These are phyloP conservation scores for Talaromyces sp. DNA, from an alignment of 2,329 filamentous ascomycete genomes.

Conservation along the genomic window DNA sequence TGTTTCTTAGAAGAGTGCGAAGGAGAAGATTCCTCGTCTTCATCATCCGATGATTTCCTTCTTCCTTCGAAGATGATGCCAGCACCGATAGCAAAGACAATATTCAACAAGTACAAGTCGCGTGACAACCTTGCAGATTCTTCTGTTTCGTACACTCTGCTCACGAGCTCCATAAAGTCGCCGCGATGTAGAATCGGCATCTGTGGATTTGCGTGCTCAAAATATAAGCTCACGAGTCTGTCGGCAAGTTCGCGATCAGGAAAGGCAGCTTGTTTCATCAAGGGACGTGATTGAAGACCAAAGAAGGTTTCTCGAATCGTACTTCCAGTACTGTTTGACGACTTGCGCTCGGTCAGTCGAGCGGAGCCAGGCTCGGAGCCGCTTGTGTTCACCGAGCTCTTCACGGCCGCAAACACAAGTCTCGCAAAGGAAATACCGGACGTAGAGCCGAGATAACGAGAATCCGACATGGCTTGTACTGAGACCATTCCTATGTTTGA, in stretches of 20 bases:
- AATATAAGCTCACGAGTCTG: conserved; percentile 76
- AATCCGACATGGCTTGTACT: conserved; percentile 72
- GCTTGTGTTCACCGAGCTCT: conserved; percentile 61
- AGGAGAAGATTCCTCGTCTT: conserved; percentile 22
- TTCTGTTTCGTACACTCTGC: conserved; percentile 70
- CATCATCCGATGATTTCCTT: conserved; percentile 28
- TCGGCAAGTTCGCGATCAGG: conserved; percentile 71
- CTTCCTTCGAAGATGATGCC: conserved; percentile 74
- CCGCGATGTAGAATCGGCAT: conserved; percentile 86
- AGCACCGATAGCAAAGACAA: conserved; percentile 93
- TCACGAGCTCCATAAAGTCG: conserved; percentile 86
- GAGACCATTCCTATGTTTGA: conserved; percentile 72
- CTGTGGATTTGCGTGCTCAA: conserved; percentile 93
- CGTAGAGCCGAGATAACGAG: conserved; percentile 75
- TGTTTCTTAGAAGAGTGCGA: conserved; percentile 42
- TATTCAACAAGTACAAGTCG: conserved; percentile 92
- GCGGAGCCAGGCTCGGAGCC: conserved; percentile 62
- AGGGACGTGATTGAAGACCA: conserved; percentile 86
- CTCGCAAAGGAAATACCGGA: conserved; percentile 92
- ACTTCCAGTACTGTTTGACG: conserved; percentile 58
- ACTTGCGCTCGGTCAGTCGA: conserved; percentile 55
- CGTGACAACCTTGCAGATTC: conserved; percentile 65
- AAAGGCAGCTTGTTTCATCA: conserved; percentile 79
- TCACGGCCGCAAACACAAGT: conserved; percentile 90
- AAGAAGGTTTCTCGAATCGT: conserved; percentile 96